These are phyloP conservation scores for Starmerella riodocensis DNA, from an alignment of 805 yeast genomes.

Conservation along the genomic window DNA sequence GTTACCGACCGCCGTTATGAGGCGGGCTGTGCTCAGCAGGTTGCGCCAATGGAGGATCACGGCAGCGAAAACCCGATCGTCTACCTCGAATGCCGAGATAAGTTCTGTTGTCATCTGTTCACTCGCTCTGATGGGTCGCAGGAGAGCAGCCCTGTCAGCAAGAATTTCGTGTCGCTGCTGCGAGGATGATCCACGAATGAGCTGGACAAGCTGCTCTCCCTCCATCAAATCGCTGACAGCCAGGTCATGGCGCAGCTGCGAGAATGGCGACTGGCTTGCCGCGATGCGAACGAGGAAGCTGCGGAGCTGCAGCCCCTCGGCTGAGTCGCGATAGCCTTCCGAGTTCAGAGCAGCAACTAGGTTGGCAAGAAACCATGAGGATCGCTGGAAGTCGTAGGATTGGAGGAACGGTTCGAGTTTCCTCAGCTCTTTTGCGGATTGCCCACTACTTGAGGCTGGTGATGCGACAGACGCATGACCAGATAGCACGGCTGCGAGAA, in stretches of 20 bases:
- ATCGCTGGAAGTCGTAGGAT: constrained; percentile 8
- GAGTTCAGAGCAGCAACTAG: background rate
- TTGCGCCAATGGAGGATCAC: background rate
- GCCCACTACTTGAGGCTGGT: too few species aligned
- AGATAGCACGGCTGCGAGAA: background rate
- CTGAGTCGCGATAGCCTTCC: background rate
- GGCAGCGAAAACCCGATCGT: background rate
- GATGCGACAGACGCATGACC: constrained; percentile 1
- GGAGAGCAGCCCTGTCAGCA: too few species aligned
- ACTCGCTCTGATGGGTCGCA: too few species aligned
- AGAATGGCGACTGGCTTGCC: constrained; percentile 2
- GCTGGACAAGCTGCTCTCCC: too few species aligned
- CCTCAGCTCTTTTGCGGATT: constrained; percentile 1
- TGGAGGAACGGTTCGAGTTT: constrained; percentile 7
- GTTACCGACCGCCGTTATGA: too few species aligned
- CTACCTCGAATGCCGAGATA: background rate
- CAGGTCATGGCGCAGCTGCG: constrained; percentile 5
- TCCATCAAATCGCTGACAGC: too few species aligned
- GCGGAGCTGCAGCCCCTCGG: background rate
- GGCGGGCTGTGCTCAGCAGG: background rate
- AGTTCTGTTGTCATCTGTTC: too few species aligned
- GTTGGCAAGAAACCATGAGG: constrained; percentile 1
- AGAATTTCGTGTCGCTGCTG: too few species aligned
- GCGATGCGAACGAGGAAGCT: background rate
- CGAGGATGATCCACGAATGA: too few species aligned